Evolutionary conservation across 192 early-diverging fungal species (phyloP).

Genomic region (Umbelopsis isabellina): DNA sequence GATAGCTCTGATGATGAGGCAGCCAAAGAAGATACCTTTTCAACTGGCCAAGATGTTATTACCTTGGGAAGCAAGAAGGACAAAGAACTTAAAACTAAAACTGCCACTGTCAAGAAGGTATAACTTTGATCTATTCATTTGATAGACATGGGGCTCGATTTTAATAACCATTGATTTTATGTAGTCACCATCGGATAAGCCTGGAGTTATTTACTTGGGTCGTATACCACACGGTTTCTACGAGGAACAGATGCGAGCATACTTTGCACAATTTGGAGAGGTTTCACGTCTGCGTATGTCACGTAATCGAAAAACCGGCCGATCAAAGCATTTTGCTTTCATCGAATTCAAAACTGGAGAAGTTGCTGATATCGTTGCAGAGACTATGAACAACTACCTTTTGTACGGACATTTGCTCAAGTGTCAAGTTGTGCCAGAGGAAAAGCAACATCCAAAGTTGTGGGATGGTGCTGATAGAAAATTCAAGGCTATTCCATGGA

Average conservation of each 20-base stretch:
- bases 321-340: conserved; percentile 92
- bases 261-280: conserved; percentile 94
- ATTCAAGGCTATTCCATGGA: conserved; percentile 65
- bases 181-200: conserved; percentile 25
- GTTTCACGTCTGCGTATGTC: conserved; percentile 78
- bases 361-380: conserved; percentile 89
- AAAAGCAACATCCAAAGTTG: conserved; percentile 73
- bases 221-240: conserved; percentile 96
- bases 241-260: conserved; percentile 87
- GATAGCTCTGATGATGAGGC: conserved; percentile 34
- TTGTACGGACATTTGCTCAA: conserved; percentile 78
- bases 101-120: conserved; percentile 33
- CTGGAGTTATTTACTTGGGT: conserved; percentile 87
- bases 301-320: conserved; percentile 91
- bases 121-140: conserved; percentile 18
- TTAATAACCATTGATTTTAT: not conserved
- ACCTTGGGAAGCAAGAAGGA: conserved; percentile 29
- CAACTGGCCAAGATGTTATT: conserved; percentile 23
- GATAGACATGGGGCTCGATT: not conserved
- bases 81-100: conserved; percentile 42
- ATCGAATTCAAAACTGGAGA: conserved; percentile 84
- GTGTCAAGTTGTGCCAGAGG: conserved; percentile 73
- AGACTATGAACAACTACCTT: conserved; percentile 97
- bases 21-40: conserved; percentile 22
- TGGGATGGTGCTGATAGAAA: conserved; percentile 75